Evolutionary conservation across 768 basidiomycete species (phyloP).

Genomic region (Mycena olivaceomarginata): DNA sequence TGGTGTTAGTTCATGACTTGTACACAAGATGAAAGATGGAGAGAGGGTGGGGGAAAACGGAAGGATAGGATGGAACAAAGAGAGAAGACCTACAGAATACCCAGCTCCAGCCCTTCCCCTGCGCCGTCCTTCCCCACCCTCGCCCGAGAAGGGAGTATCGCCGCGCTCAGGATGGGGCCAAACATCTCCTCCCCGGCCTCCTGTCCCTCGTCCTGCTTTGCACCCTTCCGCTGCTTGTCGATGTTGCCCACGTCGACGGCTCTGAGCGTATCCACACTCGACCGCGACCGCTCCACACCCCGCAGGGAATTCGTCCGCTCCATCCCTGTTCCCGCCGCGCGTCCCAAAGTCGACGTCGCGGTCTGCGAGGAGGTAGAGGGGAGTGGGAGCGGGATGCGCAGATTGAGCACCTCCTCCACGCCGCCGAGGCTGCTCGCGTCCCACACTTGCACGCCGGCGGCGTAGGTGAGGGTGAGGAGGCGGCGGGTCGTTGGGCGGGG

Average conservation of each 20-base stretch:
- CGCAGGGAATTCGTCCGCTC: slow-evolving; percentile 44
- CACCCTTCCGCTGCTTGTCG: not conserved
- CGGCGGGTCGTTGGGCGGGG: not conserved
- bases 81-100: slow-evolving; percentile 55
- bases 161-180: slow-evolving; percentile 65
- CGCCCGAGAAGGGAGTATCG: slow-evolving; percentile 60
- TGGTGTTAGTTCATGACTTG: not conserved
- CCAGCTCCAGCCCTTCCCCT: slow-evolving; percentile 55
- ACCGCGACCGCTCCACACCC: not conserved
- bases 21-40: no score
- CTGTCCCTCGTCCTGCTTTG: slow-evolving; percentile 22
- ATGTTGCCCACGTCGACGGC: slow-evolving; percentile 31
- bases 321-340: no score
- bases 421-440: slow-evolving; percentile 33
- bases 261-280: slow-evolving; percentile 13
- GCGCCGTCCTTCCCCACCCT: slow-evolving; percentile 59
- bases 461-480: slow-evolving; percentile 41
- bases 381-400: slow-evolving; percentile 32
- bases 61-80: not conserved
- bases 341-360: no score
- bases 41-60: not conserved
- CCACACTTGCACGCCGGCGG: slow-evolving; percentile 41
- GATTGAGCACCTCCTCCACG: slow-evolving; percentile 24
- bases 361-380: slow-evolving; percentile 56
- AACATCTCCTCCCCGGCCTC: slow-evolving; percentile 36